Evolutionary conservation across 768 basidiomycete genomes (phyloP), one percentile per base, ranked within the genome.

Genomic region (Ephemerocybe angulata): DNA sequence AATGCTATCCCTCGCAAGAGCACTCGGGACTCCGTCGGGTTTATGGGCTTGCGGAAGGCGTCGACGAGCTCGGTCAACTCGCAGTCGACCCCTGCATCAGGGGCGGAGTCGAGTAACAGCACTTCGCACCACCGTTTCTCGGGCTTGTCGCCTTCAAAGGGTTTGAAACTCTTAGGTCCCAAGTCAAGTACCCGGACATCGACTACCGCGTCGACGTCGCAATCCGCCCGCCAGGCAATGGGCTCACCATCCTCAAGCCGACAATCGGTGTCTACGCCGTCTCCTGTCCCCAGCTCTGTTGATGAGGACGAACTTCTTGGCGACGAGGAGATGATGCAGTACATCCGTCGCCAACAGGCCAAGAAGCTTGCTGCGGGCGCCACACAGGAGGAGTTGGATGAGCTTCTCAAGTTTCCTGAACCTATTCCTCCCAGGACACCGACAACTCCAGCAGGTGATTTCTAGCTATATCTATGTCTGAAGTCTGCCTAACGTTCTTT

Each of bases 281-380:
- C 94, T 1, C 93, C 94, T 0, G 83, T 81, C 5, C 86, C 87
- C 25, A 86, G 83, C 60, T 75, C 81, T 2, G 75, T 89, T 2
- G 92, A 92, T 55, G 94, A 95, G 56, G 93, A 95, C 58, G 91
- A 95, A 67, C 49, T 88, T 6, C 72, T 89, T 17, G 97, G 91
- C 15, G 97, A 99, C 65, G 94, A 97, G 58, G 97, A 99, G 73
- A 99, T 99, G 97, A 71, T 90, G 64, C 87, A 89, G 55, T 99
- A 96, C 70, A 90, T 98, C 59, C 83, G 85, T 60, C 82, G 94
- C 24, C 91, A 97, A 60, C 88, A 93, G 61, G 84, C 90, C 35
- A 93, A 93, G 76, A 92, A 88, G 69, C 67, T 93, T 58, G 87
- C 90, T 10, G 78, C 80, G 12, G 93, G 93, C 27, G 86, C 91